Conservation (phyloP, 768 basidiomycete genomes). For the Bullera alba region DNA sequence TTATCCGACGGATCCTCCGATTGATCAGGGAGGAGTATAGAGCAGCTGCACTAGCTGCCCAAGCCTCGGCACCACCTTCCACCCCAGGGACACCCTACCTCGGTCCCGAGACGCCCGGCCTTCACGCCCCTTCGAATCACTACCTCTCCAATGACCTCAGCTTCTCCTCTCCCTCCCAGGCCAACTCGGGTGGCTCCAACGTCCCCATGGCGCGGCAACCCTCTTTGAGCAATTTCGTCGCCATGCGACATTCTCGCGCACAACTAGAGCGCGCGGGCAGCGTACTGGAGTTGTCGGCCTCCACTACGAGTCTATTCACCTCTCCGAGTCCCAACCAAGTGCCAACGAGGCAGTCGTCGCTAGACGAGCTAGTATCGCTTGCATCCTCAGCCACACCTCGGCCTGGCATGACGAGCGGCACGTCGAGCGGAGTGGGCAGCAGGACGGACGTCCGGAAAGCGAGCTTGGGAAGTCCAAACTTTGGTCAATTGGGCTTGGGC, state of each 20-base stretch:
- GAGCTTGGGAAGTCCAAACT: neutral
- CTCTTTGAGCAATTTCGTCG: slow-evolving; percentile 40
- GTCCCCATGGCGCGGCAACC: slow-evolving; percentile 12
- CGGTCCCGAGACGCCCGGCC: slow-evolving; percentile 39
- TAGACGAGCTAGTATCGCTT: too few relatives aligned
- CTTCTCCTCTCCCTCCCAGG: slow-evolving; percentile 9
- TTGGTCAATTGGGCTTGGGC: neutral
- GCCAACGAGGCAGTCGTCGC: neutral
- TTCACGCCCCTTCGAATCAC: slow-evolving; percentile 36
- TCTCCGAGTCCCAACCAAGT: slow-evolving; percentile 1
- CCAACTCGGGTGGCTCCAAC: neutral
- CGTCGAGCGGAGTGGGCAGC: too few relatives aligned
- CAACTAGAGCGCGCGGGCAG: slow-evolving; percentile 37
- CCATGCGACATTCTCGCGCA: slow-evolving; percentile 41
- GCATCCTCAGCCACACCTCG: too few relatives aligned
- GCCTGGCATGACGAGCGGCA: too few relatives aligned
- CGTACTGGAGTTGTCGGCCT: slow-evolving; percentile 18
- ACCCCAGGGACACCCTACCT: slow-evolving; percentile 36
- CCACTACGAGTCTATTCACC: slow-evolving; percentile 16
- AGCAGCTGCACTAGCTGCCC: slow-evolving; percentile 59
- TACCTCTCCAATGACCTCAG: slow-evolving; percentile 32
- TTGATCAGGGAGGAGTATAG: slow-evolving; percentile 92
- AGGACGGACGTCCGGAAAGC: slow-evolving; percentile 4
- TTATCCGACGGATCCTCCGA: slow-evolving; percentile 83
- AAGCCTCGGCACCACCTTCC: slow-evolving; percentile 25